A percentile compares a stretch with the other conserved stretches of the same genome.
Conservation (phyloP, 1,284 basidiomycete genomes). For the Ustilago nuda region DNA sequence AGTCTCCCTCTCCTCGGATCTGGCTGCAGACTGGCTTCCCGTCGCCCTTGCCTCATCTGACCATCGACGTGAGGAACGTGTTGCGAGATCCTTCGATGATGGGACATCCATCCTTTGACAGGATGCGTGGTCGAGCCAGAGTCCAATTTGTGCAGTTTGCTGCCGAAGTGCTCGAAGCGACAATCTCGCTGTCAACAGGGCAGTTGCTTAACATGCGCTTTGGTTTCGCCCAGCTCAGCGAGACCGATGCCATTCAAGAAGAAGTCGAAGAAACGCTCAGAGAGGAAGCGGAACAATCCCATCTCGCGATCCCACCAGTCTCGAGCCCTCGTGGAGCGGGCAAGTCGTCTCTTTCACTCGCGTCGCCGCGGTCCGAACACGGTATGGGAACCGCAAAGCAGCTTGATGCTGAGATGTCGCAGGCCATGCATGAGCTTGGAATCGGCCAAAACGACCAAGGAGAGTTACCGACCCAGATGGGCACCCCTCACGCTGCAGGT, state of each 20-base stretch:
- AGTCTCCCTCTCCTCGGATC: conserved; percentile 16
- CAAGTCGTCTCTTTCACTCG: conserved; percentile 23
- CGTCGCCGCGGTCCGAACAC: conserved; percentile 10
- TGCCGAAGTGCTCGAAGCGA: conserved; percentile 58
- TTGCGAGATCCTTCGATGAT: conserved; percentile 40
- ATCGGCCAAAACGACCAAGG: neutral
- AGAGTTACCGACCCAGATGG: neutral
- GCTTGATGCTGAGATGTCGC: conserved; percentile 51
- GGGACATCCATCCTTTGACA: conserved; percentile 53
- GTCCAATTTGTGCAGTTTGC: conserved; percentile 51
- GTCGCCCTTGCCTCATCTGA: conserved; percentile 60
- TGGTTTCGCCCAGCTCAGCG: conserved; percentile 52
- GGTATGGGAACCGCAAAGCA: conserved; percentile 3
- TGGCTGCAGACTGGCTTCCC: conserved; percentile 58
- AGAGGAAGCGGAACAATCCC: conserved; percentile 40
- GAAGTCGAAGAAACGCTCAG: conserved; percentile 45
- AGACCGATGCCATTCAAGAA: conserved; percentile 49
- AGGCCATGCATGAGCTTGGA: conserved; percentile 51
- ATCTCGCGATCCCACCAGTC: conserved; percentile 40
- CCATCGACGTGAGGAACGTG: conserved; percentile 43
- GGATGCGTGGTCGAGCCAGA: conserved; percentile 35
- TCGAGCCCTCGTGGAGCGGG: conserved; percentile 18
- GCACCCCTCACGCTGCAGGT: neutral
- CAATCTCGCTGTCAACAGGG: conserved; percentile 52
- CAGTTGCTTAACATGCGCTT: conserved; percentile 54